Evolutionary conservation across 352 stramenopile genomes (phyloP), one percentile per base, ranked within the genome.

Genomic region (Aphanomyces astaci): DNA sequence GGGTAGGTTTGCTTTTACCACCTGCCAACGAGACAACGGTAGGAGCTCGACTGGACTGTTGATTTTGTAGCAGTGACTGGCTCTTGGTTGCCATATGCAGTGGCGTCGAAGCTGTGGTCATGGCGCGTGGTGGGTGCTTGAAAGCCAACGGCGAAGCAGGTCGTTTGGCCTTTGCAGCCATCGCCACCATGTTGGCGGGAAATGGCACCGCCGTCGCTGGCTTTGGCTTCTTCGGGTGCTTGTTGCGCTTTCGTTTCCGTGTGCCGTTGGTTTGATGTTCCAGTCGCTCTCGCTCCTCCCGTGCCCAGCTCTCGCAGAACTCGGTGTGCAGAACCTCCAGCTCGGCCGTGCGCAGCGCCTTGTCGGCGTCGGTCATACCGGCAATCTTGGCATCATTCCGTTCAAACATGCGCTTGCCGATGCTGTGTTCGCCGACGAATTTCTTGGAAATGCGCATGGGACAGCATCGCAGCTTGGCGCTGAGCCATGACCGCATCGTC

Each of bases 371-470:
- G 10, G 74, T 80, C 74, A 95, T 80, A 1, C 45, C 36, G 24
- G 75, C 54, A 43, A 88, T 75, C 9, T 74, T 71, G 5, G 67
- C 68, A 9, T n/a, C 4, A 48, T 82, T 79, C 22, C 69, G 75
- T 17, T 67, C 45, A 78, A 86, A 95, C 71, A 92, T 93, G 65
- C 69, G 63, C 73, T 96, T 96, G 40, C 90, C 90, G 43, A 84
- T 78, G 73, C 91, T 96, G 46, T 81, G 79, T 57, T 82, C 84
- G 39, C 89, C 89, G 76, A 89, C 88, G 63, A 96, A 92, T 77
- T 97, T 97, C 77, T 97, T 97, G 51, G 88, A 96, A 70, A 97
- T 96, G 33, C 90, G 83, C 90, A 97, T 97, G n/a, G 88, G 87
- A 70, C 88, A 94, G 73, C 90, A 97, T 54, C 90, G 92, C 31